Base-by-base conservation (phyloP, 2,329 filamentous ascomycete genomes). In the Talaromyces sp. region DNA sequence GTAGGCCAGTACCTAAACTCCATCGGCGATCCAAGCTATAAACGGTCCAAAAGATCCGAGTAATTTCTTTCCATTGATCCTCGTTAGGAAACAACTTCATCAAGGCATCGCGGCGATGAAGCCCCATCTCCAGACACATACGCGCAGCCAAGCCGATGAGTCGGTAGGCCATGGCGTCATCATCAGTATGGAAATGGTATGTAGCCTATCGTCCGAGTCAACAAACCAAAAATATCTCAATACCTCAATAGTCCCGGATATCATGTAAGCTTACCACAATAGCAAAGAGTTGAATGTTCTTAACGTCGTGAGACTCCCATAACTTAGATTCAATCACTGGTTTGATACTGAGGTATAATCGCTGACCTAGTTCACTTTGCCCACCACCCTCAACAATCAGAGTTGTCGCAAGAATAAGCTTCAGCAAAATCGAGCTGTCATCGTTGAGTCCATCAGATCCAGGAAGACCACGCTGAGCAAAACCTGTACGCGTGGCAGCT, bases 1-100 rank as follows among this genome's bases (percentile, higher is more conserved):
- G 91, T 70, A 96, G 81, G 0, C 91, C 91, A 0, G 90, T 92
- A n/a, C 88, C 89, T 62, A 96, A 90, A 58, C 88, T 91, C 91
- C 91, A 96, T 46, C 91, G 82, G 35, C 91, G 81, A 68, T 96
- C 92, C 35, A 96, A 78, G 3, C 91, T 86, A 66, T 94, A 96
- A 16, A 91, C 86, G 1, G 88, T 86, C 92, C 90, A 97, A 70
- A 95, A 96, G 13, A 90, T 83, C 45, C 87, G 84, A 24, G 89
- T 80, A 0, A 88, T 86, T 46, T 84, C 81, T 45, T 80, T 78
- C 44, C 89, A 82, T 56, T 91, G 88, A 37, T 85, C 79, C 40
- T 89, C 85, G 57, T 88, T 83, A 7, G 80, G 74, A 42, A 93
- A 90, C 16, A 80, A 78, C 52, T 82, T 84, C 48, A 86, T 76